Conservation (phyloP, 208 protist genomes). For the Porcisia hertigi region DNA sequence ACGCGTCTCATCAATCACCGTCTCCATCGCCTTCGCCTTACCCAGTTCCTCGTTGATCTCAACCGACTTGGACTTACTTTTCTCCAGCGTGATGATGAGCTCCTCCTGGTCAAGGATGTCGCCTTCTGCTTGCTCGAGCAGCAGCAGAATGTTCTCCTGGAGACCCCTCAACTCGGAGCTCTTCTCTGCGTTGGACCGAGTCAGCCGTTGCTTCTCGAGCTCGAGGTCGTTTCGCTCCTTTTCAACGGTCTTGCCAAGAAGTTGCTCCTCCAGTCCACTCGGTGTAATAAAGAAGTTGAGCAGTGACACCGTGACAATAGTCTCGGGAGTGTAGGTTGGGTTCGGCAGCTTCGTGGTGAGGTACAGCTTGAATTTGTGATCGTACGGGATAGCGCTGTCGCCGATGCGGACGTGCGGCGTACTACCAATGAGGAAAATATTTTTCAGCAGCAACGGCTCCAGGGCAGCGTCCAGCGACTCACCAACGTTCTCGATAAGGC, state of each 20-base stretch:
- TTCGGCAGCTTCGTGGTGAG: constrained; percentile 98
- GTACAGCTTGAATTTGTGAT: constrained; percentile 96
- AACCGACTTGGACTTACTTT: constrained; percentile 94
- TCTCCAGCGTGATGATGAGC: constrained; percentile 95
- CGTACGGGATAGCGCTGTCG: constrained; percentile 96
- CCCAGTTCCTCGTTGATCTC: constrained; percentile 94
- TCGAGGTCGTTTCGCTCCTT: constrained; percentile 98
- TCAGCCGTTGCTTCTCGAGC: constrained; percentile 95
- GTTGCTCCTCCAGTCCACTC: constrained; percentile 96
- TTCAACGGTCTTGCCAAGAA: constrained; percentile 96
- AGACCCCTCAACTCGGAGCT: constrained; percentile 95
- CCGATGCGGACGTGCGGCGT: constrained; percentile 96
- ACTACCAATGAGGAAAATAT: constrained; percentile 95
- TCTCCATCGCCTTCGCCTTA: constrained; percentile 94
- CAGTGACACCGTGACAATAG: constrained; percentile 96
- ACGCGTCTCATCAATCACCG: constrained; percentile 96
- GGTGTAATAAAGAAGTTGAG: constrained; percentile 98
- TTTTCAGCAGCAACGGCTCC: constrained; percentile 95
- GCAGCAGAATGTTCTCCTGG: constrained; percentile 95
- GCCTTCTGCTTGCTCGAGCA: constrained; percentile 94
- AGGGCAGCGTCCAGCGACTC: constrained; percentile 95
- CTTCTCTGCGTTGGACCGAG: constrained; percentile 94
- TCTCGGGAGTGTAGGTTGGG: constrained; percentile 96
- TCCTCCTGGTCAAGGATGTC: constrained; percentile 97
- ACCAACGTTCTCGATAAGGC: constrained; percentile 96